phyloP scores from a whole-genome alignment of 768 basidiomycete species.

The Suillus clintonianus region DNA sequence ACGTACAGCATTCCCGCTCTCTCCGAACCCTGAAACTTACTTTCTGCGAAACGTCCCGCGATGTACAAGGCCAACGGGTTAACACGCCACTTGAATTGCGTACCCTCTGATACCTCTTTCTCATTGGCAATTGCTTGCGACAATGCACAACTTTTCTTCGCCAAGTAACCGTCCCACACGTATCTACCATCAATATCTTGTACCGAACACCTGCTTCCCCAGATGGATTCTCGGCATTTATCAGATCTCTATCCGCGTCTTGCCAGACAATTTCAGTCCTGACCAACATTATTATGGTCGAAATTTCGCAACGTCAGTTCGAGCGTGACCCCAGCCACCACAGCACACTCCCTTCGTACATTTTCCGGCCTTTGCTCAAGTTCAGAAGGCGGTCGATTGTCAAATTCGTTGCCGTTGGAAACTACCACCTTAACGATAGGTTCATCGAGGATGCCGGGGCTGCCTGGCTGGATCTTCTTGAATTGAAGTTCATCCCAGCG shows the following conservation, averaged over 20 bases:
- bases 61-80: not conserved
- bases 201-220: not conserved
- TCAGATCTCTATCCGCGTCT: not conserved
- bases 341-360: not conserved
- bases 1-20: not conserved
- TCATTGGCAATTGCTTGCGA: not conserved
- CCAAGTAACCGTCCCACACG: not conserved
- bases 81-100: not conserved
- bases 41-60: not conserved
- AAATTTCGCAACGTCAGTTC: not conserved
- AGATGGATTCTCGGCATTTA: not conserved
- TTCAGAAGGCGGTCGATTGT: not conserved
- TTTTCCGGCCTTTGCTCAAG: conserved; percentile 1
- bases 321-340: not conserved
- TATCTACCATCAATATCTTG: not conserved
- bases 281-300: not conserved
- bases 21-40: not conserved
- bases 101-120: not conserved
- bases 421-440: not conserved
- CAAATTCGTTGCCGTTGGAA: not conserved
- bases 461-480: not conserved
- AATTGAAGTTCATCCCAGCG: not conserved
- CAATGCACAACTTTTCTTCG: not conserved
- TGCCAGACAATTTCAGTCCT: not conserved
- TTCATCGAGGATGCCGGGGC: not conserved